Conservation (phyloP, 441 rosid species). For the Arabidopsis lyrata region DNA sequence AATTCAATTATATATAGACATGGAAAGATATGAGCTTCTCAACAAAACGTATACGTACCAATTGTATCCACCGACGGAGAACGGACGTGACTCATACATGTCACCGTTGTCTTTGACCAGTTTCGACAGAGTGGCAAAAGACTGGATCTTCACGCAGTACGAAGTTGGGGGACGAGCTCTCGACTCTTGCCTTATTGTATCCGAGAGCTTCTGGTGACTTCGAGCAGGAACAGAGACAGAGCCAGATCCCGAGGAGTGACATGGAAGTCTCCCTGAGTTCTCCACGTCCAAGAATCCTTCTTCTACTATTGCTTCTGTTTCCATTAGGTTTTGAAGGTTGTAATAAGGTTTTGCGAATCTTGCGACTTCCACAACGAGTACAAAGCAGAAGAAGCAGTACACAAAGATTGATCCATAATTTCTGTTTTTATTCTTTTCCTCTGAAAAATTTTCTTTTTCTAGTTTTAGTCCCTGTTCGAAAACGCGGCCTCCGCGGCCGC, state of each 20-base stretch:
- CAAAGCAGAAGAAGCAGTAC: slow-evolving; percentile 9
- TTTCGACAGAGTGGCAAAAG: not conserved
- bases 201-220: not conserved
- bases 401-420: not conserved
- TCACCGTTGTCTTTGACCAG: not conserved
- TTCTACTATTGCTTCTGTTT: not conserved
- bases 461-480: no score
- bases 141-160: not conserved
- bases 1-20: no score
- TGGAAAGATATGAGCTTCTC: no score
- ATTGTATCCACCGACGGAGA: not conserved
- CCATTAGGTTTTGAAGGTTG: not conserved
- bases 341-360: not conserved
- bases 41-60: not conserved
- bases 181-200: not conserved
- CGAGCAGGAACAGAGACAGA: not conserved
- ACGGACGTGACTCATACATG: not conserved
- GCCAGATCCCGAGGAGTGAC: not conserved
- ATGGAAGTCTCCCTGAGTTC: not conserved
- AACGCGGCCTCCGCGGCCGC: no score
- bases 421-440: not conserved
- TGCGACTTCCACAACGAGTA: not conserved
- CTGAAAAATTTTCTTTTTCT: not conserved
- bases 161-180: not conserved
- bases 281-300: not conserved